Percentiles rank a stretch among this genome's conserved stretches.
Conservation (phyloP, 768 basidiomycete species). For the Boletus sp. region DNA sequence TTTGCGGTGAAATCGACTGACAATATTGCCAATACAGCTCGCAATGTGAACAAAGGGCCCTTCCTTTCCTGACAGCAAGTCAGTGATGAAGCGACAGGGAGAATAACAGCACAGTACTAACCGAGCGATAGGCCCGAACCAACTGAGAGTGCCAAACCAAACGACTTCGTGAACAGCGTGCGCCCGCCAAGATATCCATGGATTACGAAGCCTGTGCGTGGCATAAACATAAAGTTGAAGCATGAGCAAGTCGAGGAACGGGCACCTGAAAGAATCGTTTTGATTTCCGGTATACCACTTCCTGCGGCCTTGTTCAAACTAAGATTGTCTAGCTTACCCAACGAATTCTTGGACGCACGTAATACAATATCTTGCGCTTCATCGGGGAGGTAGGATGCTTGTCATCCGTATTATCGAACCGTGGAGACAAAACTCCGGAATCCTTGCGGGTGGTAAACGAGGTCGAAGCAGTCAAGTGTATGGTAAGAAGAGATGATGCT, state of each 20-base stretch:
- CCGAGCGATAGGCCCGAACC: conserved; percentile 90
- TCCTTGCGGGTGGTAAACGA: conserved; percentile 89
- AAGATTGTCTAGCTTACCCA: conserved; percentile 6
- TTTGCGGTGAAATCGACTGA: conserved; percentile 79
- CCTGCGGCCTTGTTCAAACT: conserved; percentile 70
- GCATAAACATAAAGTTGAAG: conserved; percentile 9
- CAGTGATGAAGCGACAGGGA: not conserved
- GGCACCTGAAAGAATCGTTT: conserved; percentile 82
- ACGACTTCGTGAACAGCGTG: conserved; percentile 83
- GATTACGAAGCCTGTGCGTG: conserved; percentile 77
- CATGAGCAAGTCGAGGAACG: not conserved
- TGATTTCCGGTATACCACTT: conserved; percentile 95
- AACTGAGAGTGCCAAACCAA: conserved; percentile 87
- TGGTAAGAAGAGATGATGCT: conserved; percentile 73
- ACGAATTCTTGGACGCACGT: conserved; percentile 49
- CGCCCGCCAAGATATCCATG: conserved; percentile 94
- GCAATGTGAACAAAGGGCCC: conserved; percentile 90
- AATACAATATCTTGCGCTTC: conserved; percentile 76
- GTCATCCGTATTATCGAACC: conserved; percentile 36
- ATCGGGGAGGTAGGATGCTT: conserved; percentile 26
- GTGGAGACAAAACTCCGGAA: conserved; percentile 60
- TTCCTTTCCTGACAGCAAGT: conserved; percentile 49
- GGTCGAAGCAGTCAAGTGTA: conserved; percentile 84
- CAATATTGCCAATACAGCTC: conserved; percentile 89
- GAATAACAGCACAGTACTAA: conserved; percentile 18